Percentiles rank a stretch among this genome's conserved stretches.
Conservation (phyloP, 2,329 filamentous ascomycete genomes). For the Cadophora sp. region DNA sequence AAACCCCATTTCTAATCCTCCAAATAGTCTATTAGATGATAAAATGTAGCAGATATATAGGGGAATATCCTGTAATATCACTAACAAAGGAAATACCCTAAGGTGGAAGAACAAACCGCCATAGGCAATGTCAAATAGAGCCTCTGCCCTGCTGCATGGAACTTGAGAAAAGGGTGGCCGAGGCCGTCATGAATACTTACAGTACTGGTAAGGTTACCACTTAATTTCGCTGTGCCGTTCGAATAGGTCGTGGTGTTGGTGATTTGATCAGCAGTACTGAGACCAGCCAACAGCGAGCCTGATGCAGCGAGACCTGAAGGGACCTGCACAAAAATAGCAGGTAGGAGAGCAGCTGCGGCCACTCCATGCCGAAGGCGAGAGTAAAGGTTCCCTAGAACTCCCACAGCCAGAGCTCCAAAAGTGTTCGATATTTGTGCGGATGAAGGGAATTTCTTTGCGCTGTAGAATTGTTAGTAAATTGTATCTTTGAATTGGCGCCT, state of each 20-base stretch:
- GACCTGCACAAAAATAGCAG: conserved; percentile 80
- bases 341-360: conserved; percentile 83
- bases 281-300: conserved; percentile 64
- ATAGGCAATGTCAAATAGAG: conserved; percentile 22
- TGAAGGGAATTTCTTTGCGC: conserved; percentile 66
- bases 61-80: conserved; percentile 16
- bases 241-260: conserved; percentile 46
- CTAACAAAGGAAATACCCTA: conserved; percentile 25
- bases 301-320: conserved; percentile 67
- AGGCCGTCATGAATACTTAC: conserved; percentile 32
- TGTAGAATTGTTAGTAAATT: background rate
- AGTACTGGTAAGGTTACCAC: conserved; percentile 38
- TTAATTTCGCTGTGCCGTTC: conserved; percentile 41
- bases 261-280: conserved; percentile 62
- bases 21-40: conserved; percentile 27
- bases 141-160: conserved; percentile 11
- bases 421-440: conserved; percentile 81
- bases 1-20: conserved; percentile 16
- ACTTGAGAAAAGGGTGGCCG: conserved; percentile 10
- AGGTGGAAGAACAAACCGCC: conserved; percentile 31
- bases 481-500: background rate
- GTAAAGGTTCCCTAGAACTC: conserved; percentile 79
- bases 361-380: conserved; percentile 66
- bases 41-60: conserved; percentile 11
- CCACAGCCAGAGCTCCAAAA: conserved; percentile 77